phyloP scores from a whole-genome alignment of 371 early-diverging fungal genomes.

The Massospora cicadina region DNA sequence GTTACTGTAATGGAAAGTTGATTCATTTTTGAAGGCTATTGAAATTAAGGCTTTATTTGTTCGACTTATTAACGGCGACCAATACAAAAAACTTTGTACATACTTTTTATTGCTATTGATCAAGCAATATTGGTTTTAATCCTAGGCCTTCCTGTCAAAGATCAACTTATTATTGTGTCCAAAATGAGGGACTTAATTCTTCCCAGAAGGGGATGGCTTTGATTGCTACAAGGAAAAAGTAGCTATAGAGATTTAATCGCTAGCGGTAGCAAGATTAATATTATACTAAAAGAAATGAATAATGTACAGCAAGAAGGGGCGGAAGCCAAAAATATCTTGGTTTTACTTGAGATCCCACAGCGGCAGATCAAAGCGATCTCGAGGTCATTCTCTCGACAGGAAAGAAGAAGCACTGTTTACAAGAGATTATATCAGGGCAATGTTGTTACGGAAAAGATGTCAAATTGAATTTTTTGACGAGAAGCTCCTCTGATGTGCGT shows the following conservation, averaged over 20 bases:
- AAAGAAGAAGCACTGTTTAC: background rate
- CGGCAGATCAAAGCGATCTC: conserved; percentile 6
- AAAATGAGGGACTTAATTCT: background rate
- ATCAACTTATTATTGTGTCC: too few relatives aligned
- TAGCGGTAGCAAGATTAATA: background rate
- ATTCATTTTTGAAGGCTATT: background rate
- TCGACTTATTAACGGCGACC: conserved; percentile 7
- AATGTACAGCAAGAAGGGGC: conserved; percentile 2
- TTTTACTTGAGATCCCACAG: conserved; percentile 1
- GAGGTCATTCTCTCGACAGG: conserved; percentile 1
- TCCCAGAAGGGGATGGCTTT: background rate
- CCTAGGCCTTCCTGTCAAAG: conserved; percentile 3
- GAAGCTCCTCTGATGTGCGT: background rate
- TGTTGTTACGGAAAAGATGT: conserved; percentile 3
- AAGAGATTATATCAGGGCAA: conserved; percentile 5
- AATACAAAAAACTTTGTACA: conserved; percentile 10
- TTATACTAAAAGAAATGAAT: conserved; percentile 2
- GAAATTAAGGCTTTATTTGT: conserved; percentile 6
- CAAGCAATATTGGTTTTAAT: conserved; percentile 6
- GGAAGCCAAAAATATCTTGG: background rate
- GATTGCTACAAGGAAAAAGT: background rate
- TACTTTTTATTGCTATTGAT: conserved; percentile 9
- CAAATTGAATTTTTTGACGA: conserved; percentile 2
- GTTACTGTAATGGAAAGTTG: conserved; percentile 7
- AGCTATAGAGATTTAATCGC: background rate